These are phyloP conservation scores for Stagonosporopsis tanaceti DNA, from an alignment of 2,329 filamentous ascomycete species.

Conservation along the genomic window DNA sequence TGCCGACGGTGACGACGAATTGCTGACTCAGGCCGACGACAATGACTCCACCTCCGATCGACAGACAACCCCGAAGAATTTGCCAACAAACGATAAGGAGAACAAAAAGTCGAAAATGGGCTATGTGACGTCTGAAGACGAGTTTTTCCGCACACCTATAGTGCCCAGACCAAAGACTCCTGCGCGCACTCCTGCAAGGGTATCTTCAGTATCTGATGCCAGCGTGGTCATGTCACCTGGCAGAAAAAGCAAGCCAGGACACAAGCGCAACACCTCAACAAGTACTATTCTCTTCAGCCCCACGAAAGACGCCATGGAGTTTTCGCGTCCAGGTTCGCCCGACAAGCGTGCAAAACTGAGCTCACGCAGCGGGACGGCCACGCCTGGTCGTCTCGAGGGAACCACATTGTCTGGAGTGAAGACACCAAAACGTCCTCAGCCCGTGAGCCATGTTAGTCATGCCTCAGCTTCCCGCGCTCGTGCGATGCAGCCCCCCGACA, in stretches of 20 bases:
- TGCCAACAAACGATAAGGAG: constrained; percentile 36
- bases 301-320: constrained; percentile 49
- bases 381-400: constrained; percentile 41
- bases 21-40: constrained; percentile 76
- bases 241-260: constrained; percentile 52
- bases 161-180: constrained; percentile 41
- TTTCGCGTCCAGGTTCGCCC: constrained; percentile 45
- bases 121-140: constrained; percentile 51
- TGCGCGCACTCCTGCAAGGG: constrained; percentile 31
- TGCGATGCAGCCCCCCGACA: constrained; percentile 53
- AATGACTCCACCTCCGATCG: constrained; percentile 45
- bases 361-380: constrained; percentile 44
- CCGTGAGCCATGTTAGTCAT: constrained; percentile 21
- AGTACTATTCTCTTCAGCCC: constrained; percentile 88
- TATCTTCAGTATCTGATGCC: constrained; percentile 38
- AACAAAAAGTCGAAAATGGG: constrained; percentile 32
- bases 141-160: constrained; percentile 55
- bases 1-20: constrained; percentile 87
- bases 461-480: constrained; percentile 42
- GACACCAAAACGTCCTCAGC: constrained; percentile 53
- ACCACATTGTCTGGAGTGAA: constrained; percentile 42
- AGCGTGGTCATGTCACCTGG: constrained; percentile 45
- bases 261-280: constrained; percentile 78
- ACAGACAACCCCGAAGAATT: constrained; percentile 26
- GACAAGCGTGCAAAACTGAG: constrained; percentile 39